Evolutionary conservation across 2,329 filamentous ascomycete genomes (phyloP).

Genomic region (Fusarium mexicanum): DNA sequence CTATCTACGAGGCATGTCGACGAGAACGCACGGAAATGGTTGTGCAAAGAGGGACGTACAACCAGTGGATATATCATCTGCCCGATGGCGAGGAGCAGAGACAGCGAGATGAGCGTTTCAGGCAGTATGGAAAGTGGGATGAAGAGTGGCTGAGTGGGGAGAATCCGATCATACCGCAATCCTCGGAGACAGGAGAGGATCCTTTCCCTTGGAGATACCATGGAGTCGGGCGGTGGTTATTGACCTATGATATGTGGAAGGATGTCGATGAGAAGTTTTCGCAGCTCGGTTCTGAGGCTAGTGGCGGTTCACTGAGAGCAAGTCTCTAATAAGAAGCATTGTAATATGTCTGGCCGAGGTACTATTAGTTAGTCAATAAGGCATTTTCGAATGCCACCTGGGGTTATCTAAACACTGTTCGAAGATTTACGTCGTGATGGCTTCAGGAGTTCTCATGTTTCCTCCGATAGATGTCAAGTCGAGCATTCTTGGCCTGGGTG

Average conservation of each 20-base stretch:
- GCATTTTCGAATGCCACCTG: fast-evolving
- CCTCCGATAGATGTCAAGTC: neutral
- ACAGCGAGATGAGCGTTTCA: conserved; percentile 48
- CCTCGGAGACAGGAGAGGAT: conserved; percentile 50
- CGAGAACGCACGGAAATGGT: conserved; percentile 63
- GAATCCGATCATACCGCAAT: conserved; percentile 22
- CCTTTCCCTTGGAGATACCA: conserved; percentile 54
- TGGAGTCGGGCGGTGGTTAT: conserved; percentile 52
- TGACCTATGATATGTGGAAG: conserved; percentile 52
- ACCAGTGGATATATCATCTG: conserved; percentile 71
- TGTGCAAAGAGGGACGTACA: conserved; percentile 66
- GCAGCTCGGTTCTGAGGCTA: neutral
- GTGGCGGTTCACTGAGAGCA: neutral
- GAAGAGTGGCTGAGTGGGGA: neutral
- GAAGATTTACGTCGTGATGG: fast-evolving
- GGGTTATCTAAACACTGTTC: neutral
- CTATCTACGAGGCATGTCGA: neutral
- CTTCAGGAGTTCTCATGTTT: fast-evolving
- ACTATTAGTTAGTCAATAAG: neutral
- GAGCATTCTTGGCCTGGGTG: neutral
- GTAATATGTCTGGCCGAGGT: neutral
- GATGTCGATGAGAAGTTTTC: conserved; percentile 50
- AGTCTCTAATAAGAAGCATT: neutral
- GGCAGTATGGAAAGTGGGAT: neutral
- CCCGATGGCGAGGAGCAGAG: conserved; percentile 66